Conservation (phyloP, 306 rosid species). For the Datisca glomerata region DNA sequence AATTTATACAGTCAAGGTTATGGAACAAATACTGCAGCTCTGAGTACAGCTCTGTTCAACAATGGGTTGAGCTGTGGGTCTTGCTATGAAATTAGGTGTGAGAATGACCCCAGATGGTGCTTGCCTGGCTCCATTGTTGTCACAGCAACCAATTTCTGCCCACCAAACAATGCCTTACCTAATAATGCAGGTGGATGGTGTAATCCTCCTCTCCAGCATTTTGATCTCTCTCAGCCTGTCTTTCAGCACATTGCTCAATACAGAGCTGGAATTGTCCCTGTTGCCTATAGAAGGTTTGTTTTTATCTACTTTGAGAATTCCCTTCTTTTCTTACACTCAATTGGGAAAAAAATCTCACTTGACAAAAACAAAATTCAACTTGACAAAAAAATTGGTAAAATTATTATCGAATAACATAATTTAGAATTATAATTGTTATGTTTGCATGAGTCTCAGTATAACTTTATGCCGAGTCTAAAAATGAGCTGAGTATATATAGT, state of each 20-base stretch:
- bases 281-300: conserved; percentile 53
- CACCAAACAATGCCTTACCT: conserved; percentile 60
- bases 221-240: conserved; percentile 59
- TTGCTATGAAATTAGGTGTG: conserved; percentile 49
- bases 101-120: conserved; percentile 40
- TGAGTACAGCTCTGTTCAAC: conserved; percentile 61
- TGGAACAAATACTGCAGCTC: conserved; percentile 59
- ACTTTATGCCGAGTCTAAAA: no score
- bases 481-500: no score
- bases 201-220: conserved; percentile 59
- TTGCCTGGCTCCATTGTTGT: conserved; percentile 46
- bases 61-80: conserved; percentile 56
- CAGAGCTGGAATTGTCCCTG: conserved; percentile 61
- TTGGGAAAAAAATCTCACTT: no score
- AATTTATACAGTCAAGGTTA: conserved; percentile 59
- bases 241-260: conserved; percentile 54
- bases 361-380: no score
- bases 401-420: no score
- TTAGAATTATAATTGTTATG: background rate
- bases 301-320: no score
- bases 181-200: conserved; percentile 63
- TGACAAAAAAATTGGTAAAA: no score
- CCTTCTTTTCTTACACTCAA: no score
- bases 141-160: conserved; percentile 66
- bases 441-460: no score